phyloP scores from a whole-genome alignment of 805 yeast species.

The Lipomyces anomalus region DNA sequence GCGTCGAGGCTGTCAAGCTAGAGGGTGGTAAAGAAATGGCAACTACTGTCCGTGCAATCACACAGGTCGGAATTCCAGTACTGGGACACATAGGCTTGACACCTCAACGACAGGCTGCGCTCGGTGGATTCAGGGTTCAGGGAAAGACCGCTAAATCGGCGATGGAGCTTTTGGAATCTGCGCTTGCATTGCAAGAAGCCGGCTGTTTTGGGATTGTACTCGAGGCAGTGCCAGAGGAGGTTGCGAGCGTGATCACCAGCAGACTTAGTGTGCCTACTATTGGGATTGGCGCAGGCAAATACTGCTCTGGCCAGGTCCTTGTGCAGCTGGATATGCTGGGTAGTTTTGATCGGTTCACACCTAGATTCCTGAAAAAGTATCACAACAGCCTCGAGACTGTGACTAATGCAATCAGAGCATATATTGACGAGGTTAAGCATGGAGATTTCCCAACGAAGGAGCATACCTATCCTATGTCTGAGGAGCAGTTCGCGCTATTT shows the following conservation, averaged over 20 bases:
- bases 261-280: slow-evolving; percentile 69
- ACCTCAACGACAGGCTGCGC: slow-evolving; percentile 73
- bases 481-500: neutral
- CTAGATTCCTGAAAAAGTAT: slow-evolving; percentile 75
- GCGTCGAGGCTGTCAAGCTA: slow-evolving; percentile 71
- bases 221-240: slow-evolving; percentile 77
- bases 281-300: slow-evolving; percentile 92
- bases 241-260: slow-evolving; percentile 61
- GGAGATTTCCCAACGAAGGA: slow-evolving; percentile 55
- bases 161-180: slow-evolving; percentile 54
- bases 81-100: slow-evolving; percentile 90
- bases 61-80: slow-evolving; percentile 74
- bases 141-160: slow-evolving; percentile 58
- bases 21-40: slow-evolving; percentile 71
- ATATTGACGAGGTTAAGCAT: slow-evolving; percentile 53
- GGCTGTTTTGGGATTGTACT: slow-evolving; percentile 73
- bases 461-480: slow-evolving; percentile 58
- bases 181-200: slow-evolving; percentile 59
- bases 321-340: slow-evolving; percentile 84
- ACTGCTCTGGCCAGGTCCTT: slow-evolving; percentile 81
- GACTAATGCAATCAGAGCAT: slow-evolving; percentile 47
- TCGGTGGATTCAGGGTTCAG: slow-evolving; percentile 87
- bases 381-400: slow-evolving; percentile 46
- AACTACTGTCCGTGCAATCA: slow-evolving; percentile 49
- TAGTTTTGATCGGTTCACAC: slow-evolving; percentile 44